phyloP scores from a whole-genome alignment of 441 rosid genomes.

The Brassica balearica region DNA sequence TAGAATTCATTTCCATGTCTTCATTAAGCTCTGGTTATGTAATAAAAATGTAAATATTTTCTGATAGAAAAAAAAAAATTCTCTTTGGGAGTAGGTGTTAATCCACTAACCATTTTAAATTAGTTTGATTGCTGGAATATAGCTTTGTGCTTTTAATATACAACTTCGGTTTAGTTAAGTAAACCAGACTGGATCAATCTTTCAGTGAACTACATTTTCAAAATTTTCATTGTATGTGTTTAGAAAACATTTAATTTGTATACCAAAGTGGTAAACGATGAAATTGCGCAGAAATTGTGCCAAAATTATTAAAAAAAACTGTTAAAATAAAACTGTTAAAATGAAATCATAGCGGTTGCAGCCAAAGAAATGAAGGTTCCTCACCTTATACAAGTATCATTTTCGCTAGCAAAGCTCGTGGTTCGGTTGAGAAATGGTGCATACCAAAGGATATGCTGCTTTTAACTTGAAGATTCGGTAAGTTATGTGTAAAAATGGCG shows the following conservation, averaged over 20 bases:
- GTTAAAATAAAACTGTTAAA: too few species aligned
- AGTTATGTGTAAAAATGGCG: neutral
- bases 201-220: neutral
- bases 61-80: slow-evolving; percentile 19
- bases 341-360: too few species aligned
- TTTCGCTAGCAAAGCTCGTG: neutral
- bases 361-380: too few species aligned
- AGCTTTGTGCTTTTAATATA: slow-evolving; percentile 4
- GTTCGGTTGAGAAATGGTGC: neutral
- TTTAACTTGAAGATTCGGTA: neutral
- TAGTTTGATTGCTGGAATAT: slow-evolving; percentile 8
- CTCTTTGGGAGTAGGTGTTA: neutral
- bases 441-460: neutral
- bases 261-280: neutral
- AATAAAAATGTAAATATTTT: slow-evolving; percentile 35
- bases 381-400: too few species aligned
- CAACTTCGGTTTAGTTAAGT: neutral
- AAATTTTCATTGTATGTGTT: neutral
- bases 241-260: neutral
- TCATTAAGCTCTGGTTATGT: slow-evolving; percentile 18
- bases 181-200: neutral
- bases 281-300: neutral
- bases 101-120: neutral
- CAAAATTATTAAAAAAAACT: neutral
- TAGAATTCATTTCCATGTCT: slow-evolving; percentile 30